A percentile compares a stretch with the other conserved stretches of the same genome.
Conservation (phyloP, 1,139 yeast species). For the Debaryomyces psychrophilus region DNA sequence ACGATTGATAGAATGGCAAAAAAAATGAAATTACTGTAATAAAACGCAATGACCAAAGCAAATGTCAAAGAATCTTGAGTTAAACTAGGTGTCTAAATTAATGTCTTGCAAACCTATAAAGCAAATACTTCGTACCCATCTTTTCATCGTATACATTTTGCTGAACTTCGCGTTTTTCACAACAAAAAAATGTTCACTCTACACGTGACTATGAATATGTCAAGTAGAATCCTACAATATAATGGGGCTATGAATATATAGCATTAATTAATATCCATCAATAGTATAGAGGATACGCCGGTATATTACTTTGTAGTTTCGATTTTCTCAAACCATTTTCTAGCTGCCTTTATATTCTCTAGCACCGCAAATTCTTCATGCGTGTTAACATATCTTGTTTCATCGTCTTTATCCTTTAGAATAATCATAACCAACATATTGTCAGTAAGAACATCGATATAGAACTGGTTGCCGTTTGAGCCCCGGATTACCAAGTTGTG, state of each 20-base stretch:
- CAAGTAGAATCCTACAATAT: neutral
- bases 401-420: slow-evolving; percentile 39
- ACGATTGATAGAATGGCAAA: neutral
- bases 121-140: neutral
- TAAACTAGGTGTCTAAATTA: neutral
- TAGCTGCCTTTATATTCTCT: slow-evolving; percentile 69
- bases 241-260: neutral
- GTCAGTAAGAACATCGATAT: slow-evolving; percentile 67
- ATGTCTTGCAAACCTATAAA: neutral
- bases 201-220: neutral
- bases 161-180: neutral
- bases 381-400: slow-evolving; percentile 31
- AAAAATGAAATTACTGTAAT: neutral
- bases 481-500: slow-evolving; percentile 78
- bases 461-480: slow-evolving; percentile 65
- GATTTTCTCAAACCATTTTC: slow-evolving; percentile 66
- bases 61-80: neutral
- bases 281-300: too few species aligned
- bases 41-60: neutral
- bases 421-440: slow-evolving; percentile 81
- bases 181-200: neutral
- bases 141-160: slow-evolving; percentile 4
- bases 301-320: slow-evolving; percentile 29
- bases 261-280: neutral
- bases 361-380: slow-evolving; percentile 66